phyloP scores from a whole-genome alignment of 2,329 filamentous ascomycete genomes.

The Pestalotiopsis sp. region DNA sequence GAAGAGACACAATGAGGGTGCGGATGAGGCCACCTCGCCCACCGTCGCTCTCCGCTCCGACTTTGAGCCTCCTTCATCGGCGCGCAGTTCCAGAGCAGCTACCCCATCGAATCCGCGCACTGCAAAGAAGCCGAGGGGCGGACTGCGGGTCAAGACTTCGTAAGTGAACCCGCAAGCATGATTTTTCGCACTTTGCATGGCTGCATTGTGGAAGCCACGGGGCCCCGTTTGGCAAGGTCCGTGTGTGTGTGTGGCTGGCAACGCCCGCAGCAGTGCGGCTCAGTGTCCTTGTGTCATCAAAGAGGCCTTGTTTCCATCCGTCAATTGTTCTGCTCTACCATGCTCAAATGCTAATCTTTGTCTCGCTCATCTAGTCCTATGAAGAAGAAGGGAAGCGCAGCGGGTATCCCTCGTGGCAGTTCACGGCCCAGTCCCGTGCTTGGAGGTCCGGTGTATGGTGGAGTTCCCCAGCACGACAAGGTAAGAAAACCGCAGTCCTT shows the following conservation, averaged over 20 bases:
- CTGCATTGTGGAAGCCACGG: constrained; percentile 14
- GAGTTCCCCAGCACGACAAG: constrained; percentile 44
- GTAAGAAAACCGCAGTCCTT: constrained; percentile 41
- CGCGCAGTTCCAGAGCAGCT: constrained; percentile 58
- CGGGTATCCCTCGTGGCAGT: constrained; percentile 67
- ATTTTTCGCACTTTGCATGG: constrained; percentile 17
- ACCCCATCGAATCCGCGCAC: constrained; percentile 60
- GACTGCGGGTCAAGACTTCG: constrained; percentile 70
- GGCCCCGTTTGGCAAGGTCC: background rate
- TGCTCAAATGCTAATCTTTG: constrained; percentile 12
- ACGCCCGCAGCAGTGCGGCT: background rate
- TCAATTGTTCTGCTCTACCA: constrained; percentile 20
- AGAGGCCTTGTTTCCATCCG: constrained; percentile 14
- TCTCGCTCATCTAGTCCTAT: constrained; percentile 57
- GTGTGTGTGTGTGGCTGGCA: background rate
- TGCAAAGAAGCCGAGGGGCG: constrained; percentile 62
- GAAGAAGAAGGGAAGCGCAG: constrained; percentile 74
- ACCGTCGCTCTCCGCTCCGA: constrained; percentile 52
- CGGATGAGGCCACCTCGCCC: constrained; percentile 56
- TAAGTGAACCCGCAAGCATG: constrained; percentile 46
- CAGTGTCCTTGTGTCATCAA: constrained; percentile 21
- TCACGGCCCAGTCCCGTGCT: constrained; percentile 65
- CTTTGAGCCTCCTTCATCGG: constrained; percentile 43
- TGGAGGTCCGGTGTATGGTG: constrained; percentile 44
- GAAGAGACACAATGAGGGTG: constrained; percentile 59